A percentile compares a stretch with the other conserved stretches of the same genome.
Evolutionary conservation across 2,329 filamentous ascomycete genomes (phyloP).

Genomic region (Phaeosphaeria sp.): DNA sequence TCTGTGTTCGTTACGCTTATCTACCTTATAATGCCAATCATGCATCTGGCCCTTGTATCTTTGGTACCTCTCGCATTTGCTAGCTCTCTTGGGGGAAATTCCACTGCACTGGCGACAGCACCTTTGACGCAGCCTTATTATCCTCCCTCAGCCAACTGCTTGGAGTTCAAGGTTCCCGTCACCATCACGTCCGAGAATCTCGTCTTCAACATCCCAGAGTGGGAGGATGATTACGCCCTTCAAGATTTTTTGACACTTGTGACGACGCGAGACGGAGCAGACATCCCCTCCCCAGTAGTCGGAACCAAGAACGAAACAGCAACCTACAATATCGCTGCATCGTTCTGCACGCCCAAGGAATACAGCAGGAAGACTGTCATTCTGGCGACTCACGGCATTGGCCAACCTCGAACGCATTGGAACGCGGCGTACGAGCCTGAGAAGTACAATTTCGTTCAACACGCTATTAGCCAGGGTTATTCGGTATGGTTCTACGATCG

Average conservation of each 20-base stretch:
- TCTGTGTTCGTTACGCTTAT: no score
- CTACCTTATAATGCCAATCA: neutral
- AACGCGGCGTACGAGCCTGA: slow-evolving; percentile 31
- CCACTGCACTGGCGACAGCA: neutral
- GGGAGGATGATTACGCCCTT: slow-evolving; percentile 3
- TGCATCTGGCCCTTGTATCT: neutral
- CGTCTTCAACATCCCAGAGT: slow-evolving; percentile 1
- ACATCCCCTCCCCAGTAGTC: neutral
- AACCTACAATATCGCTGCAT: slow-evolving; percentile 16
- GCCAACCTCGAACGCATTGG: slow-evolving; percentile 42
- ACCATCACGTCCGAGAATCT: slow-evolving; percentile 1
- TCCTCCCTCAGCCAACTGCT: slow-evolving; percentile 1
- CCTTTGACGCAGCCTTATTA: neutral
- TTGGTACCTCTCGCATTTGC: neutral
- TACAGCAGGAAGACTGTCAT: slow-evolving; percentile 34
- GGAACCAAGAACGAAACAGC: slow-evolving; percentile 1
- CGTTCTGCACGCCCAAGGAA: slow-evolving; percentile 17
- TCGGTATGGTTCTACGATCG: slow-evolving; percentile 48
- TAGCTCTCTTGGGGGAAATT: neutral
- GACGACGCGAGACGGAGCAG: neutral
- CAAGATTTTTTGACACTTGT: neutral
- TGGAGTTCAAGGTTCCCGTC: slow-evolving; percentile 3
- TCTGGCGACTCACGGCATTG: slow-evolving; percentile 42
- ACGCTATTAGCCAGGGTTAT: slow-evolving; percentile 38
- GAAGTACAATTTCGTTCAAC: slow-evolving; percentile 46